Evolutionary conservation across 176 grass and related monocot species (phyloP).

Genomic region (Tillandsia leiboldiana): DNA sequence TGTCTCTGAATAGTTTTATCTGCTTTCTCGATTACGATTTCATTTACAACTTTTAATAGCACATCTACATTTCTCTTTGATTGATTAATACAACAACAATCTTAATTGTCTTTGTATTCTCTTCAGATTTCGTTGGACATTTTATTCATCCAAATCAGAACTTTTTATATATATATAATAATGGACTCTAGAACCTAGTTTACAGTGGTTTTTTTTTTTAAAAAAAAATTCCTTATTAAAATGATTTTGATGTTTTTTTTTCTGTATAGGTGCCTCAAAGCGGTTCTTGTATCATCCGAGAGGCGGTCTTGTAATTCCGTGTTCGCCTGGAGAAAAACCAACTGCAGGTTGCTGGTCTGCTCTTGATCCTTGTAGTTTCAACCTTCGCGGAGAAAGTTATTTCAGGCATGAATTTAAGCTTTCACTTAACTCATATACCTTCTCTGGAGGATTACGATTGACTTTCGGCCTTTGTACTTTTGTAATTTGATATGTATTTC

Average conservation of each 20-base stretch:
- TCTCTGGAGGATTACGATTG: background rate
- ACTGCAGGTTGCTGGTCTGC: constrained; percentile 55
- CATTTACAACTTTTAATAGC: no score
- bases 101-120: background rate
- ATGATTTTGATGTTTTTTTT: background rate
- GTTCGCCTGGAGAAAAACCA: constrained; percentile 37
- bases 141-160: no score
- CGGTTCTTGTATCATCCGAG: constrained; percentile 67
- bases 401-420: constrained; percentile 42
- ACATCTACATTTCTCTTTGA: no score
- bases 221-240: background rate
- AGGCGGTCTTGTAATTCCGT: constrained; percentile 50
- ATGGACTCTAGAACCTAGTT: no score
- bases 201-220: no score
- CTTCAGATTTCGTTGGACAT: background rate
- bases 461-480: no score
- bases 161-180: no score
- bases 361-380: constrained; percentile 78
- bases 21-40: no score
- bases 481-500: constrained; percentile 1
- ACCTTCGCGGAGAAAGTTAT: constrained; percentile 84
- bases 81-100: background rate
- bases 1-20: no score
- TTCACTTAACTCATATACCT: background rate
- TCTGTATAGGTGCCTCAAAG: constrained; percentile 59